Percentiles rank a stretch among this genome's conserved stretches.
Evolutionary conservation across 805 yeast genomes (phyloP).

Genomic region (Saccharomycopsis fibuligera): DNA sequence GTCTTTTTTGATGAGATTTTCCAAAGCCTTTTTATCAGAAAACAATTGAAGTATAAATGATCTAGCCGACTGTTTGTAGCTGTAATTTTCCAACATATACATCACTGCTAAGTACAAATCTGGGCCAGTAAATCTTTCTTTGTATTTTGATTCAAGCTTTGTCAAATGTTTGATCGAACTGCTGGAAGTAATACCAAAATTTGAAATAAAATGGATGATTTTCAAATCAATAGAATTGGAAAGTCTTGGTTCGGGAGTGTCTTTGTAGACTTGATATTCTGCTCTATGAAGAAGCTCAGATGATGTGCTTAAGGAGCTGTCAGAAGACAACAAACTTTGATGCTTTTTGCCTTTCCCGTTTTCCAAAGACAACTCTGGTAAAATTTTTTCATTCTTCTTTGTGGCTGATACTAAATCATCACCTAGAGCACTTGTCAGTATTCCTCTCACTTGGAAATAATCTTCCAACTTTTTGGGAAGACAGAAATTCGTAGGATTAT

Average conservation of each 20-base stretch:
- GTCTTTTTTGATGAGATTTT: slow-evolving; percentile 15
- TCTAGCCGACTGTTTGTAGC: slow-evolving; percentile 20
- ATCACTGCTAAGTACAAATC: slow-evolving; percentile 21
- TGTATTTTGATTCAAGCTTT: slow-evolving; percentile 13
- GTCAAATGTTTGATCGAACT: slow-evolving; percentile 14
- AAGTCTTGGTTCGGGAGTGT: not conserved
- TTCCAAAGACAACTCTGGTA: too few relatives aligned
- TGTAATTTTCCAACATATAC: slow-evolving; percentile 35
- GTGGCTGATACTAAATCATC: not conserved
- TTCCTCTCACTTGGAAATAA: slow-evolving; percentile 25
- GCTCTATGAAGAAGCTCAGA: not conserved
- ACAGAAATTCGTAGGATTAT: slow-evolving; percentile 37
- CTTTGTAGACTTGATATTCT: not conserved
- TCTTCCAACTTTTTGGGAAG: slow-evolving; percentile 32
- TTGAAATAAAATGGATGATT: slow-evolving; percentile 14
- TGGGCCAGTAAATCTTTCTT: slow-evolving; percentile 16
- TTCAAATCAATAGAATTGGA: slow-evolving; percentile 11
- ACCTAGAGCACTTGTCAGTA: too few relatives aligned
- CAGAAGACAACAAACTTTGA: not conserved
- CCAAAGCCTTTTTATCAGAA: slow-evolving; percentile 18
- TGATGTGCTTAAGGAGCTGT: not conserved
- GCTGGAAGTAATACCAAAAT: slow-evolving; percentile 14
- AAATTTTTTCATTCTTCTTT: too few relatives aligned
- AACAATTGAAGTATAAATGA: slow-evolving; percentile 17
- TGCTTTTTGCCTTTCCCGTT: too few relatives aligned